Percentiles rank a stretch among this genome's conserved stretches.
These are phyloP conservation scores for Ceratocystis smalleyi DNA, from an alignment of 2,329 filamentous ascomycete genomes.

Conservation along the genomic window DNA sequence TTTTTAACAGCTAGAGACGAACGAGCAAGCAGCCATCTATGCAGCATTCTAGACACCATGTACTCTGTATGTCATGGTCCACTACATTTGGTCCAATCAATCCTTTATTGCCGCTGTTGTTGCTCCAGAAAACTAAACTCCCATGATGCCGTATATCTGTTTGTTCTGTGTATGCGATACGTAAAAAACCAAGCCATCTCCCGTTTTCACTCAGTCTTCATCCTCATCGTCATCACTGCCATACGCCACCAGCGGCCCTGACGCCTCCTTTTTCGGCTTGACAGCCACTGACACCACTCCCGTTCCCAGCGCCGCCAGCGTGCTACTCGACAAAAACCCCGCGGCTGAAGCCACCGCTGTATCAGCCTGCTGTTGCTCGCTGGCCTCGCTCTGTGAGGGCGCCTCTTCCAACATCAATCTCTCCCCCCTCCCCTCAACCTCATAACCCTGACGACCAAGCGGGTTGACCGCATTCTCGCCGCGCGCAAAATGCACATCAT, in stretches of 20 bases:
- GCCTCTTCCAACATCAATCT: slow-evolving; percentile 41
- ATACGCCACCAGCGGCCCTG: slow-evolving; percentile 72
- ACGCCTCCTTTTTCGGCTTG: slow-evolving; percentile 36
- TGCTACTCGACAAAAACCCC: slow-evolving; percentile 69
- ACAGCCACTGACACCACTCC: slow-evolving; percentile 39
- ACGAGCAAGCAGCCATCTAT: neutral
- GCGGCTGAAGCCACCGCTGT: slow-evolving; percentile 25
- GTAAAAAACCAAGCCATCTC: neutral
- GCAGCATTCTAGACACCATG: slow-evolving; percentile 11
- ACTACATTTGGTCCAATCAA: neutral
- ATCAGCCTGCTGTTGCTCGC: slow-evolving; percentile 21
- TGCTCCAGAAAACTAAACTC: slow-evolving; percentile 12
- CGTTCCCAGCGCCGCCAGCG: slow-evolving; percentile 59
- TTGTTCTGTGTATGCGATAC: slow-evolving; percentile 16
- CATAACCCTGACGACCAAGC: slow-evolving; percentile 40
- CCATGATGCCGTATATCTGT: slow-evolving; percentile 3
- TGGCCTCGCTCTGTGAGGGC: slow-evolving; percentile 31
- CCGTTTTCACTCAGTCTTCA: slow-evolving; percentile 14
- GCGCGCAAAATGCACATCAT: slow-evolving; percentile 81
- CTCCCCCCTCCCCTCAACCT: slow-evolving; percentile 42
- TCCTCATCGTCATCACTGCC: slow-evolving; percentile 47
- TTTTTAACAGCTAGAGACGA: slow-evolving; percentile 57
- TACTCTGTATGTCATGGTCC: slow-evolving; percentile 22
- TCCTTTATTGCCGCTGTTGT: neutral
- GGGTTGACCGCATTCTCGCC: slow-evolving; percentile 54